A percentile compares a stretch with the other conserved stretches of the same genome.
phyloP scores from a whole-genome alignment of 345 rosid species.

The Linum trigynum region DNA sequence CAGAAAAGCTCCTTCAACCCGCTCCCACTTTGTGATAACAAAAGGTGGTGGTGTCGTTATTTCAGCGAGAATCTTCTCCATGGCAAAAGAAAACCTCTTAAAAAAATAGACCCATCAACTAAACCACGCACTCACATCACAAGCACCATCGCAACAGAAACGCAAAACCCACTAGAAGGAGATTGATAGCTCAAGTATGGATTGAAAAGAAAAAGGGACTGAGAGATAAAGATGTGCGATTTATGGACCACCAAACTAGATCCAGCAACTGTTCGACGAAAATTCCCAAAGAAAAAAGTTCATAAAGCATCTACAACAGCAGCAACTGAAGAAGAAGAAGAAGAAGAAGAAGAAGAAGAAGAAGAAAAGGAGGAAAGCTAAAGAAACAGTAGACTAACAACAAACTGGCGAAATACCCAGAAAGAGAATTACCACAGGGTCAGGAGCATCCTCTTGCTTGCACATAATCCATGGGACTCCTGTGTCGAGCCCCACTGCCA shows the following conservation, averaged over 20 bases:
- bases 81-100: too few relatives aligned
- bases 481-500: constrained; percentile 50
- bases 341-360: neutral
- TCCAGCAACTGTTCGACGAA: neutral
- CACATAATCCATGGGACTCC: constrained; percentile 91
- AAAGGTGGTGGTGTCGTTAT: too few relatives aligned
- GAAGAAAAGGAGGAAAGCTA: neutral
- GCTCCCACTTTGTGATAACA: too few relatives aligned
- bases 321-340: neutral
- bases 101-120: neutral
- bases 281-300: neutral
- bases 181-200: too few relatives aligned
- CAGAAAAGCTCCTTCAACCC: neutral
- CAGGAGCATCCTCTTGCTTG: constrained; percentile 54
- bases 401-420: neutral
- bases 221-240: neutral
- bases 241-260: neutral
- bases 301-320: neutral
- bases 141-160: neutral
- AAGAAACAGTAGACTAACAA: too few relatives aligned
- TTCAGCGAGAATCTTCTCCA: too few relatives aligned
- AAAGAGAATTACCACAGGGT: constrained; percentile 28
- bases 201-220: too few relatives aligned
- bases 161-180: neutral
- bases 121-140: too few relatives aligned